Conservation (phyloP, 169 alveolate species). For the Toxoplasma gondii region DNA sequence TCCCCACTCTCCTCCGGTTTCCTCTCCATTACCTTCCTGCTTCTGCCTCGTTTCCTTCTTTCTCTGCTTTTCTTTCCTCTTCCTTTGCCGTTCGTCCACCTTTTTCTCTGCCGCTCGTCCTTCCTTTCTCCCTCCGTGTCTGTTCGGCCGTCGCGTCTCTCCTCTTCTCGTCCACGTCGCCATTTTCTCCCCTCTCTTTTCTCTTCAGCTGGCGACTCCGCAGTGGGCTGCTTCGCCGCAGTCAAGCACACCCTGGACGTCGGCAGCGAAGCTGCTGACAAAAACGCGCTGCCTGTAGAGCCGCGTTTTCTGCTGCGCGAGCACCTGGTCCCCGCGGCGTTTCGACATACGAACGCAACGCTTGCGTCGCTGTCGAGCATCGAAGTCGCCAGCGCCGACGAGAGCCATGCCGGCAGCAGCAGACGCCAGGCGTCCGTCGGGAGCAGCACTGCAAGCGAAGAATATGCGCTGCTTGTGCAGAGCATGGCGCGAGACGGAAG, state of each 20-base stretch:
- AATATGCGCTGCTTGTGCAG: constrained; percentile 71
- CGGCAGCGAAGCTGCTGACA: background rate
- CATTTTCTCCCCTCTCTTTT: background rate
- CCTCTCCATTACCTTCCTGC: too few relatives aligned
- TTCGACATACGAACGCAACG: background rate
- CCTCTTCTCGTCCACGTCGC: background rate
- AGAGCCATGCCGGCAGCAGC: background rate
- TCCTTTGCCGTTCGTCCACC: too few relatives aligned
- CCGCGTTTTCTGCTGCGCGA: background rate
- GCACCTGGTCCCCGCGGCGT: background rate
- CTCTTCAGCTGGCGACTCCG: background rate
- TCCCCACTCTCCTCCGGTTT: too few relatives aligned
- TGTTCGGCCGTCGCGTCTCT: background rate
- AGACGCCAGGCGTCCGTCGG: background rate
- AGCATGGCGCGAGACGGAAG: constrained; percentile 72
- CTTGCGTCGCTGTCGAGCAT: background rate
- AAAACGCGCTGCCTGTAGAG: background rate
- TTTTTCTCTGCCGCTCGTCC: too few relatives aligned
- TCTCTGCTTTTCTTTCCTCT: too few relatives aligned
- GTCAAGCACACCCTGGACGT: background rate
- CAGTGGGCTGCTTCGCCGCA: background rate
- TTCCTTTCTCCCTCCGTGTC: background rate
- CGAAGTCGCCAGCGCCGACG: constrained; percentile 19
- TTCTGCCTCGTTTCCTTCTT: too few relatives aligned
- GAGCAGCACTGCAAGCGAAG: constrained; percentile 10